Evolutionary conservation across 306 rosid genomes (phyloP), one percentile per base, ranked within the genome.

Genomic region (Prunus fruticosa): DNA sequence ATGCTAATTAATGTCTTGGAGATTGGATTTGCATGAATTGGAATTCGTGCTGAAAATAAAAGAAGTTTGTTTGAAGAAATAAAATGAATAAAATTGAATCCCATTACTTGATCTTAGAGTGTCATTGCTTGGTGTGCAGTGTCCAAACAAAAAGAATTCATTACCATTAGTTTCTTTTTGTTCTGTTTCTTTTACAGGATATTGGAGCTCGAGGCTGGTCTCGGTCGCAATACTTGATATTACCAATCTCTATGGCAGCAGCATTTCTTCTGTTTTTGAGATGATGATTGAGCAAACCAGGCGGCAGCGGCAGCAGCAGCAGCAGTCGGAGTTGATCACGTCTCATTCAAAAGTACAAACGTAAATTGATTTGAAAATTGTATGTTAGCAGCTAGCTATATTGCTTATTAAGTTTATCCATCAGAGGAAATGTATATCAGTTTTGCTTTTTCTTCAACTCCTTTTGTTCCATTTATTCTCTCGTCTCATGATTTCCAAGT

Each of bases 201-300:
- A 64, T 84, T 46, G 73, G 79, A 72, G 76, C 71, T 74, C 80
- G 73, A 75, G 89, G 86, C 41, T 72, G 81, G 81, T 83, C 80
- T 70, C 61, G 80, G 74, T 86, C 84, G 34, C 91, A 73, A 49
- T 50, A 56, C 80, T 68, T 84, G 47, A 79, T 89, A 53, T 72
- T 84, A 63, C 82, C 80, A 51, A 63, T 90, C 16, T 84, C 84
- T 14, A 82, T 82, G 60, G 72, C 85, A 30, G 47, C 78, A 81
- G 70, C 86, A 41, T 78, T 87, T 46, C 80, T 90, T 83, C 82
- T 86, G 69, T 84, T 83, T 77, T 81, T 86, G 81, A 80, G 88
- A 77, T 86, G 79, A 74, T 56, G 67, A 69, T 69, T 66, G 51
- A 34, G 47, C 82, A 72, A 74, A 80, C 71, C 73, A 71, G 45